Percentiles rank a stretch among this genome's conserved stretches.
Evolutionary conservation across 2,329 filamentous ascomycete species (phyloP).

Genomic region (Botryosphaeria agaves): DNA sequence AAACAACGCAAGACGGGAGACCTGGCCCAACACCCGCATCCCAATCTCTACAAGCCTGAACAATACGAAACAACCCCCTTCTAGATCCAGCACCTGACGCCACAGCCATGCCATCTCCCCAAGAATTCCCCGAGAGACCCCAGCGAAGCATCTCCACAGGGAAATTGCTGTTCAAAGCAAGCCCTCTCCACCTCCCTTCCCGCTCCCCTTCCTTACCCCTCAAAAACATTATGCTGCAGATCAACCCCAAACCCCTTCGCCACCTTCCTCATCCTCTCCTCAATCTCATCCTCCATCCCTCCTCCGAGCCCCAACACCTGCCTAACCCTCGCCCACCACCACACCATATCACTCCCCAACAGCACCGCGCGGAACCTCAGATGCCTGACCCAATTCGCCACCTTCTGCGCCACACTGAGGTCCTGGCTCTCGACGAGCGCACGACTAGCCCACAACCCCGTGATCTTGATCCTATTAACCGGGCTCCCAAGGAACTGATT

Average conservation of each 20-base stretch:
- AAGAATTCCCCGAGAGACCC: too few relatives aligned
- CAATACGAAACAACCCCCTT: too few relatives aligned
- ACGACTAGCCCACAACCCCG: conserved; percentile 73
- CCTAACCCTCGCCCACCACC: conserved; percentile 62
- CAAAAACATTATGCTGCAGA: conserved; percentile 74
- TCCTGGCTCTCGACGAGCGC: conserved; percentile 63
- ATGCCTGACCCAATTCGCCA: conserved; percentile 58
- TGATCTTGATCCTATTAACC: conserved; percentile 85
- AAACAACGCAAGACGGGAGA: too few relatives aligned
- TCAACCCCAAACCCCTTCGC: conserved; percentile 87
- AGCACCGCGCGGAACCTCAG: conserved; percentile 68
- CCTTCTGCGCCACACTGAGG: conserved; percentile 42
- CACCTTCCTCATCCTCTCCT: conserved; percentile 70
- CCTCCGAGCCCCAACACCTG: conserved; percentile 61
- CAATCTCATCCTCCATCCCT: conserved; percentile 90
- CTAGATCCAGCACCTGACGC: too few relatives aligned
- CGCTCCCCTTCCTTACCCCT: too few relatives aligned
- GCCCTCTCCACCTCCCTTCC: too few relatives aligned
- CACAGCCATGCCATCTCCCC: too few relatives aligned
- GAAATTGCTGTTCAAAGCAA: too few relatives aligned
- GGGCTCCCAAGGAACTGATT: conserved; percentile 82
- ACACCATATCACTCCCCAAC: conserved; percentile 59
- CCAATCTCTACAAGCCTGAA: too few relatives aligned
- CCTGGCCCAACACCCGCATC: too few relatives aligned
- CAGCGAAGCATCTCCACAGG: too few relatives aligned